Percentiles rank a stretch among this genome's conserved stretches.
Conservation (phyloP, 768 basidiomycete genomes). For the Mycena indigotica region DNA sequence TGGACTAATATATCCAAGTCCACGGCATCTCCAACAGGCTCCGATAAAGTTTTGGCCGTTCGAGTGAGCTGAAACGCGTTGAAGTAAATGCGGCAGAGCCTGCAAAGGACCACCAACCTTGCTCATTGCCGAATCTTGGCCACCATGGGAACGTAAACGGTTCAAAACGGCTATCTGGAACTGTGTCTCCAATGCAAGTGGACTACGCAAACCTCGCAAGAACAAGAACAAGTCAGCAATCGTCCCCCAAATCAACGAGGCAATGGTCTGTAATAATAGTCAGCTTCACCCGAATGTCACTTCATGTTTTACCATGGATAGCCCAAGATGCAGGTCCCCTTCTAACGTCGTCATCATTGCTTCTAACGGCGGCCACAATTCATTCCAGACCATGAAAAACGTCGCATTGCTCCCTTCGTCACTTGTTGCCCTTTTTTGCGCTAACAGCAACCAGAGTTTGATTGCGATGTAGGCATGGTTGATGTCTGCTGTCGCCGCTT, state of each 20-base stretch:
- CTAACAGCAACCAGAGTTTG: constrained; percentile 71
- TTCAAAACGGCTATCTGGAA: constrained; percentile 52
- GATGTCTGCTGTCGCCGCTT: constrained; percentile 56
- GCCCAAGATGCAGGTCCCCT: constrained; percentile 44
- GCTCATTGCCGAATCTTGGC: constrained; percentile 48
- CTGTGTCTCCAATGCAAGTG: constrained; percentile 56
- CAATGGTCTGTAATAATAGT: constrained; percentile 55
- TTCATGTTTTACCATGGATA: constrained; percentile 38
- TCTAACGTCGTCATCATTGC: constrained; percentile 52
- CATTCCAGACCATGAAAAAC: constrained; percentile 64
- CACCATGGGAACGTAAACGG: constrained; percentile 47
- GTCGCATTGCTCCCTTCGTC: constrained; percentile 33
- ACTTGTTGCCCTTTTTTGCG: constrained; percentile 37
- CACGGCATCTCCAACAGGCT: constrained; percentile 47
- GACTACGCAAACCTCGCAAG: constrained; percentile 54
- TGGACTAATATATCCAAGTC: constrained; percentile 50
- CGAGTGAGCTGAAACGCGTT: constrained; percentile 50
- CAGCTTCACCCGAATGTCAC: constrained; percentile 5
- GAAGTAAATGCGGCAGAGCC: constrained; percentile 7
- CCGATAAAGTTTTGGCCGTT: constrained; percentile 52
- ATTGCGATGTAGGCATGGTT: constrained; percentile 71
- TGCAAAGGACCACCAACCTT: constrained; percentile 46
- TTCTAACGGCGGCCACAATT: constrained; percentile 75
- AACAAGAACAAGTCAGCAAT: constrained; percentile 69
- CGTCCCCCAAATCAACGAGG: constrained; percentile 58